phyloP scores from a whole-genome alignment of 768 basidiomycete species.

The Mycena kentingensis region DNA sequence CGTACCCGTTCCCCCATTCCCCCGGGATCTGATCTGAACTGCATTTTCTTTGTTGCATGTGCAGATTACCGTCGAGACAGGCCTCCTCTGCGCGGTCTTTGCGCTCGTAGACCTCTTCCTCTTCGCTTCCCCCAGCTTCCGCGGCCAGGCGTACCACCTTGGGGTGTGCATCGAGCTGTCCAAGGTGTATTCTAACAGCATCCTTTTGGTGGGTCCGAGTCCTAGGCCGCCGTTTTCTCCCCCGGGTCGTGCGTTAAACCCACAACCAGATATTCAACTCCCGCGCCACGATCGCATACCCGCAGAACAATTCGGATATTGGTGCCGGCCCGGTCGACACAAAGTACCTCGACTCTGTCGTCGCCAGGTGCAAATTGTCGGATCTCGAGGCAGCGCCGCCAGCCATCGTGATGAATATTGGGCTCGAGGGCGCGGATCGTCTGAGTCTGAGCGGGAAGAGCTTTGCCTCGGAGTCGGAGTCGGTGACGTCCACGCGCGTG shows the following conservation, averaged over 20 bases:
- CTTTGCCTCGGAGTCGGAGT: no score
- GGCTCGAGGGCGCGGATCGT: no score
- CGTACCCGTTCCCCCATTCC: background rate
- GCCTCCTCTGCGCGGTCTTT: conserved; percentile 14
- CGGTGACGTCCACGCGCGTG: no score
- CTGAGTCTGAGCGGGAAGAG: no score
- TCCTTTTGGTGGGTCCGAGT: background rate
- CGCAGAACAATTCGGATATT: no score
- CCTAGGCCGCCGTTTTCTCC: background rate
- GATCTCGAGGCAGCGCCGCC: no score
- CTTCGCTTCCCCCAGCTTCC: conserved; percentile 6
- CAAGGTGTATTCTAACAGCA: conserved; percentile 14
- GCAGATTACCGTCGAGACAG: conserved; percentile 18
- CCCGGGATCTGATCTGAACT: background rate
- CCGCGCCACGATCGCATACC: background rate
- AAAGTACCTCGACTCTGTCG: no score
- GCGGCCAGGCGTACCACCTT: conserved; percentile 12
- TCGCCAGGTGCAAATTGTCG: no score
- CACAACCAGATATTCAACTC: conserved; percentile 11
- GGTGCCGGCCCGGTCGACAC: no score
- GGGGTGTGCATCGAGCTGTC: conserved; percentile 5
- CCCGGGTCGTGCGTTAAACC: background rate
- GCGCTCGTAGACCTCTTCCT: conserved; percentile 19
- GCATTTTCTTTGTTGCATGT: background rate
- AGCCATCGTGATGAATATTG: no score